Conservation (phyloP, 169 alveolate species). For the Plasmodium fragile region DNA sequence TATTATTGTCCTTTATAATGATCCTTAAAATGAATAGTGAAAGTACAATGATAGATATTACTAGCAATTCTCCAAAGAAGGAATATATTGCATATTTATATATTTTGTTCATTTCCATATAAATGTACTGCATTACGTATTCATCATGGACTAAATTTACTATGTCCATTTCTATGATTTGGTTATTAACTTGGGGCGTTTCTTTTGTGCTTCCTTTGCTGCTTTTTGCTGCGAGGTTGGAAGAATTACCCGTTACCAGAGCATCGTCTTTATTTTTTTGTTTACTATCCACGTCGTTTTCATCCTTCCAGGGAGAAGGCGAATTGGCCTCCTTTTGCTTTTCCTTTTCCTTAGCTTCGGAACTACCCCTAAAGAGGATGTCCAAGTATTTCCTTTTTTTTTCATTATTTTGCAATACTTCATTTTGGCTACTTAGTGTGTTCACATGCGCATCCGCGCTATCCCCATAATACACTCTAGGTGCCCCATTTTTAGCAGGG, state of each 20-base stretch:
- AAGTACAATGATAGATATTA: slow-evolving; percentile 55
- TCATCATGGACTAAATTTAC: slow-evolving; percentile 34
- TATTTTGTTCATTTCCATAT: slow-evolving; percentile 61
- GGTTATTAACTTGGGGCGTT: slow-evolving; percentile 2
- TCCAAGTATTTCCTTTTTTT: not conserved
- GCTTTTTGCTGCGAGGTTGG: not conserved
- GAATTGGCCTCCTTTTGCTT: not conserved
- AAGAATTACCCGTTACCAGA: not conserved
- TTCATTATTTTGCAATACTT: slow-evolving; percentile 16
- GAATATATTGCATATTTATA: slow-evolving; percentile 60
- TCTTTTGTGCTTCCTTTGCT: not conserved
- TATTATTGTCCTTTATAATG: slow-evolving; percentile 53
- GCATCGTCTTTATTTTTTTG: not conserved
- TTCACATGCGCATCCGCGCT: not conserved
- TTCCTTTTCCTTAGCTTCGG: not conserved
- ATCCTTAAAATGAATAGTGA: slow-evolving; percentile 51
- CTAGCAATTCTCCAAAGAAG: slow-evolving; percentile 60
- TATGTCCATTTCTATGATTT: slow-evolving; percentile 30
- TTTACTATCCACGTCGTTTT: not conserved
- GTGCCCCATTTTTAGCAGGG: not conserved
- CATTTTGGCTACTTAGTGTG: not conserved
- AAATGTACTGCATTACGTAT: slow-evolving; percentile 30
- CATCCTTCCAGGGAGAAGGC: not conserved
- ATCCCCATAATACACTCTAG: not conserved
- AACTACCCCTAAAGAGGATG: slow-evolving; percentile 4